Percentiles rank a stretch among this genome's conserved stretches.
phyloP scores from a whole-genome alignment of 108 stramenopile genomes.

The Chaetoceros muelleri region DNA sequence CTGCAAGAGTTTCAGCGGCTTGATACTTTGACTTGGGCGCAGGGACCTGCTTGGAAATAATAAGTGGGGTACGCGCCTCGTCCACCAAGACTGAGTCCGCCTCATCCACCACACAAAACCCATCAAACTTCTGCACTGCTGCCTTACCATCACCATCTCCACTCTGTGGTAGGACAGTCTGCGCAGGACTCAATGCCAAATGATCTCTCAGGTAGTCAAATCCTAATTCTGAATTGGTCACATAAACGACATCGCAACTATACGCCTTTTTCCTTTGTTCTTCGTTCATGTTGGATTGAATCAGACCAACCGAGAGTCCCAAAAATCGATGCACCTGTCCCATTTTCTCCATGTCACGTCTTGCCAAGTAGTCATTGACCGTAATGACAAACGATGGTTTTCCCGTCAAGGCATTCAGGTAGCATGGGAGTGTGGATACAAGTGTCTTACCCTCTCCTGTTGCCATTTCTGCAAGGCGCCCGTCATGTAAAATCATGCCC shows the following conservation, averaged over 20 bases:
- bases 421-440: constrained; percentile 82
- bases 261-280: constrained; percentile 77
- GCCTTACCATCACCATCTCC: constrained; percentile 31
- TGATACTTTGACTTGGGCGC: constrained; percentile 75
- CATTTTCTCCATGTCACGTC: constrained; percentile 92
- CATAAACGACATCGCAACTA: constrained; percentile 89
- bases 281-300: constrained; percentile 79
- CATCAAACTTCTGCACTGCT: constrained; percentile 48
- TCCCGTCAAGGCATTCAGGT: constrained; percentile 72
- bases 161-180: constrained; percentile 61
- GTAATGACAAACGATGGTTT: constrained; percentile 79
- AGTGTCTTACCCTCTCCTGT: constrained; percentile 97
- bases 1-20: constrained; percentile 63
- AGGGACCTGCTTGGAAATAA: constrained; percentile 86
- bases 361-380: constrained; percentile 93
- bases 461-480: constrained; percentile 90
- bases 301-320: constrained; percentile 87
- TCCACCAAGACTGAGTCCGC: constrained; percentile 96
- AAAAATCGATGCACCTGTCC: constrained; percentile 88
- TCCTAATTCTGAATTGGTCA: constrained; percentile 91
- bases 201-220: constrained; percentile 94
- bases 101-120: constrained; percentile 93
- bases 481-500: constrained; percentile 86
- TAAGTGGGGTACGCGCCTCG: constrained; percentile 91
- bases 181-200: constrained; percentile 59